These are phyloP conservation scores for Penicillium corylophilum DNA, from an alignment of 2,329 filamentous ascomycete species.

Conservation along the genomic window DNA sequence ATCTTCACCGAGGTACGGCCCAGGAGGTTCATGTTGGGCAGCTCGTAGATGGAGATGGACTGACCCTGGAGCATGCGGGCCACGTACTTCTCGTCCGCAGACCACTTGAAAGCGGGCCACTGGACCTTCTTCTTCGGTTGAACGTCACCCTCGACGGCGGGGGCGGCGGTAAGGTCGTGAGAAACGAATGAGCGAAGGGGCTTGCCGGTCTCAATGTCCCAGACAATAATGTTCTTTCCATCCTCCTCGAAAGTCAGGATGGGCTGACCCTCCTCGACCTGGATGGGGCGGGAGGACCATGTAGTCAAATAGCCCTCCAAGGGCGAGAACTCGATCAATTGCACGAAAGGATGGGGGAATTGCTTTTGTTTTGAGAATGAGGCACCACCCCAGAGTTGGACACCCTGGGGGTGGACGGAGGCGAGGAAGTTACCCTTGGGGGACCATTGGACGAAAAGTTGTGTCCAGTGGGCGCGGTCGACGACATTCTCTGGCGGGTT, in stretches of 20 bases:
- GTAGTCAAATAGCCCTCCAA: conserved; percentile 90
- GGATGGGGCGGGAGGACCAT: conserved; percentile 92
- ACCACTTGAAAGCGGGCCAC: conserved; percentile 99
- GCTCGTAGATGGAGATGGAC: conserved; percentile 87
- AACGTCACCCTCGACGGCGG: conserved; percentile 61
- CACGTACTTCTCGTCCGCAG: conserved; percentile 93
- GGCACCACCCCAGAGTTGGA: conserved; percentile 92
- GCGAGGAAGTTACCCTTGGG: conserved; percentile 91
- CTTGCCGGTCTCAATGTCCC: conserved; percentile 88
- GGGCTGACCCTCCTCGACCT: conserved; percentile 84
- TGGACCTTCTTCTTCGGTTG: conserved; percentile 86
- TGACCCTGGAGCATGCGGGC: conserved; percentile 84
- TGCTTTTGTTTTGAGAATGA: conserved; percentile 88
- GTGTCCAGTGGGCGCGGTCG: conserved; percentile 94
- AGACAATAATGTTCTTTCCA: conserved; percentile 98
- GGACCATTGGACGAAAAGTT: conserved; percentile 97
- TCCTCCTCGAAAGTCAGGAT: conserved; percentile 88
- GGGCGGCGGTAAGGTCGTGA: conserved; percentile 63
- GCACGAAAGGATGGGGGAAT: conserved; percentile 93
- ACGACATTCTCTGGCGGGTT: conserved; percentile 84
- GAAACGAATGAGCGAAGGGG: conserved; percentile 92
- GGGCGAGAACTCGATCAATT: conserved; percentile 94
- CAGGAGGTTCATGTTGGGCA: conserved; percentile 83
- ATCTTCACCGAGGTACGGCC: conserved; percentile 94
- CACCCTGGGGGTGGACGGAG: conserved; percentile 92